These are phyloP conservation scores for Oenanthe javanica DNA, from an alignment of 140 eudicot species.

Conservation along the genomic window DNA sequence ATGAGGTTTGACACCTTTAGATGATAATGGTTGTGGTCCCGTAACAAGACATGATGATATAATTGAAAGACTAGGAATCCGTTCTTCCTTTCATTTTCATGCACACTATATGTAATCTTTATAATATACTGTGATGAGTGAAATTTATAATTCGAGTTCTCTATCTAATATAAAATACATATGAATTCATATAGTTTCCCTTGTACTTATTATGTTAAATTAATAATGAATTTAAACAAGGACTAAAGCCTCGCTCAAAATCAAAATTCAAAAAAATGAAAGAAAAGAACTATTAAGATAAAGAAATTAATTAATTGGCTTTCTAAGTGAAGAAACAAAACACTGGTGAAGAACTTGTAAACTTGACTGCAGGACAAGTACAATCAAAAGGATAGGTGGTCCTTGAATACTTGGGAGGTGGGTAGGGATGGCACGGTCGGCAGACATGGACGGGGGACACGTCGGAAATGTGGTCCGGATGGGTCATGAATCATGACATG, in stretches of 20 bases:
- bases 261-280: no score
- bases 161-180: no score
- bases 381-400: conserved; percentile 17
- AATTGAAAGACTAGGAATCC: conserved; percentile 31
- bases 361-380: neutral
- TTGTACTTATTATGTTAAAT: no score
- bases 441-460: conserved; percentile 40
- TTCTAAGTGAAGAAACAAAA: neutral
- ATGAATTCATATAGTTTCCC: no score
- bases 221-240: no score
- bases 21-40: conserved; percentile 22
- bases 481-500: conserved; percentile 10
- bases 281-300: no score
- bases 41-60: conserved; percentile 28
- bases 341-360: neutral
- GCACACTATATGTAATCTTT: neutral
- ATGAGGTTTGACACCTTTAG: conserved; percentile 30
- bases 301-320: neutral
- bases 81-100: neutral
- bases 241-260: neutral
- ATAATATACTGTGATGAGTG: no score
- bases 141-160: no score
- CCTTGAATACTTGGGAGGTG: conserved; percentile 17
- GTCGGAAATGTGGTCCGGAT: conserved; percentile 46
- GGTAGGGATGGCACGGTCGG: conserved; percentile 37